A percentile compares a stretch with the other conserved stretches of the same genome.
phyloP scores from a whole-genome alignment of 1,284 basidiomycete species.

The Marasmius tenuissimus region DNA sequence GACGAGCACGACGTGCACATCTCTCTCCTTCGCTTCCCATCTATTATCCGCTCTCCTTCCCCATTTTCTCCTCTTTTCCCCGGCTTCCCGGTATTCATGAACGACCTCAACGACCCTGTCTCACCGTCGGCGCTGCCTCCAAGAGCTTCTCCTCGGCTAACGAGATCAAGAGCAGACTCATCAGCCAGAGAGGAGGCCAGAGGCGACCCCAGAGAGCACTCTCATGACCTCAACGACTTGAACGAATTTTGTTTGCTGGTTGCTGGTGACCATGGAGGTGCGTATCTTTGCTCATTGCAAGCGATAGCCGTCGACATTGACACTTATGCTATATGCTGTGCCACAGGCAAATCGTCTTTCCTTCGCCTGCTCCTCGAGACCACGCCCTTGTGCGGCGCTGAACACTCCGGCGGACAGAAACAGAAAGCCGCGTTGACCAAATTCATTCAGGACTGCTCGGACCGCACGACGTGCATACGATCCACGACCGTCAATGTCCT shows the following conservation, averaged over 20 bases:
- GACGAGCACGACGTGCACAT: not conserved
- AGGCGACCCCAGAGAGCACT: not conserved
- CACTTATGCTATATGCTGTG: slow-evolving; percentile 29
- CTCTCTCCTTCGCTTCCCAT: not conserved
- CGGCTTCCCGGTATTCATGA: not conserved
- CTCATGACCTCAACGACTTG: not conserved
- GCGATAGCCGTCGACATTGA: slow-evolving; percentile 12
- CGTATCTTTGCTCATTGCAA: slow-evolving; percentile 20
- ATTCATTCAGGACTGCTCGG: slow-evolving; percentile 70
- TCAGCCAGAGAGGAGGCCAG: slow-evolving; percentile 7
- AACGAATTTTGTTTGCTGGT: slow-evolving; percentile 71
- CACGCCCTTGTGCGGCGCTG: slow-evolving; percentile 43
- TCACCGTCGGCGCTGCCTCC: not conserved
- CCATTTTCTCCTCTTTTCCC: not conserved
- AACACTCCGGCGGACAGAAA: slow-evolving; percentile 56
- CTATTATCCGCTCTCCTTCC: not conserved
- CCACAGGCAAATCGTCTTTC: slow-evolving; percentile 80
- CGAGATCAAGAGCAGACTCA: not conserved
- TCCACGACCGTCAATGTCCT: slow-evolving; percentile 62
- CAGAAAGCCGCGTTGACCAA: slow-evolving; percentile 74
- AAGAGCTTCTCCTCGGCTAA: not conserved
- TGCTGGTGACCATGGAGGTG: slow-evolving; percentile 60
- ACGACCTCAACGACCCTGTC: not conserved
- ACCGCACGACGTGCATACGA: slow-evolving; percentile 67
- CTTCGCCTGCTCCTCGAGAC: slow-evolving; percentile 78